Evolutionary conservation across 306 rosid genomes (phyloP).

Genomic region (Begonia fuchsioides): DNA sequence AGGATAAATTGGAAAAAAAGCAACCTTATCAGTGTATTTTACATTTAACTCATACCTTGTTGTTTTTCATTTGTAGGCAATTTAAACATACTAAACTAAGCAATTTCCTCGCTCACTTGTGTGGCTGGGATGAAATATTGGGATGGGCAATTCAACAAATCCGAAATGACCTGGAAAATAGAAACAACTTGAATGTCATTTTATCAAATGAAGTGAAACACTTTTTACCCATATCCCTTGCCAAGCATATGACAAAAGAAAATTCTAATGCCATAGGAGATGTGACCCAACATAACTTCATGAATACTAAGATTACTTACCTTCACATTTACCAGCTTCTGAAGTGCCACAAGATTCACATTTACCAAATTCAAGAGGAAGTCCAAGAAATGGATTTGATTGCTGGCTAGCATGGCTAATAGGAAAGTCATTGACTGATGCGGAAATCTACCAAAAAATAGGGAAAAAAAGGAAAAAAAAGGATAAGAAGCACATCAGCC

Average conservation of each 20-base stretch:
- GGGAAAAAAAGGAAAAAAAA: slow-evolving; percentile 2
- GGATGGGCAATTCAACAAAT: slow-evolving; percentile 66
- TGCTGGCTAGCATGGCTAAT: slow-evolving; percentile 83
- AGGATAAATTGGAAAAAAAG: not conserved
- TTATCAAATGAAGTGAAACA: slow-evolving; percentile 3
- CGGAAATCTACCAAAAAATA: slow-evolving; percentile 47
- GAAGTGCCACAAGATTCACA: slow-evolving; percentile 95
- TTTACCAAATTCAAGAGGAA: slow-evolving; percentile 77
- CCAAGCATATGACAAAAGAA: not conserved
- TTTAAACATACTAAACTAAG: slow-evolving; percentile 55
- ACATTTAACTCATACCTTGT: slow-evolving; percentile 41
- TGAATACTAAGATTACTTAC: slow-evolving; percentile 18
- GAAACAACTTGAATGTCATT: slow-evolving; percentile 5
- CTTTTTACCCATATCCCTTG: too few relatives aligned
- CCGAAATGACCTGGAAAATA: slow-evolving; percentile 82
- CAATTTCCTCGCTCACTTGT: slow-evolving; percentile 47
- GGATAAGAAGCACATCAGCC: not conserved
- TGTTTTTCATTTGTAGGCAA: slow-evolving; percentile 58
- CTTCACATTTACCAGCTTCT: slow-evolving; percentile 82
- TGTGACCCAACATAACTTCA: not conserved
- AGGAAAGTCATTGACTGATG: slow-evolving; percentile 60
- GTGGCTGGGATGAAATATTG: slow-evolving; percentile 85
- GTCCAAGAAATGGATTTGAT: slow-evolving; percentile 81
- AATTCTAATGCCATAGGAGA: not conserved
- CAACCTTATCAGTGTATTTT: slow-evolving; percentile 1